Evolutionary conservation across 768 basidiomycete species (phyloP).

Genomic region (Phallus indusiatus): DNA sequence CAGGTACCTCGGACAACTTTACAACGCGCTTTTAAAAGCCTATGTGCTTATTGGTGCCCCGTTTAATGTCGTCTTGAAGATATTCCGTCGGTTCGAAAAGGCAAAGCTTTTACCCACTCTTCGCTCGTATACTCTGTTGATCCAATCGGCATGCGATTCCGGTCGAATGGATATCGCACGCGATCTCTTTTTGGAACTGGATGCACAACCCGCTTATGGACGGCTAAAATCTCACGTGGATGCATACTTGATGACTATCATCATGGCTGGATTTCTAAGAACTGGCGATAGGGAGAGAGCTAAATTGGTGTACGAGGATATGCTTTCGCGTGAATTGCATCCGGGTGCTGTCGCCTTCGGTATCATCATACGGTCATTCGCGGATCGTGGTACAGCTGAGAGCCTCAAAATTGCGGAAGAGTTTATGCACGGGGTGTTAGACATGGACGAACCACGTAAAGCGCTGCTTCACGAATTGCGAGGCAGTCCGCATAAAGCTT

Average conservation of each 20-base stretch:
- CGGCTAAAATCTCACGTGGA: conserved; percentile 30
- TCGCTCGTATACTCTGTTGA: conserved; percentile 61
- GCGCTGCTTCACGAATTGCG: conserved; percentile 31
- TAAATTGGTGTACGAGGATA: conserved; percentile 59
- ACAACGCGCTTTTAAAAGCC: conserved; percentile 76
- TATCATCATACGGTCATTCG: conserved; percentile 56
- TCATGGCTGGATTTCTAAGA: conserved; percentile 67
- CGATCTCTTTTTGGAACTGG: conserved; percentile 63
- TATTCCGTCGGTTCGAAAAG: conserved; percentile 50
- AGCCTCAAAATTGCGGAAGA: conserved; percentile 53
- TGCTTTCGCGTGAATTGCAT: conserved; percentile 52
- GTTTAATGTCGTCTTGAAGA: conserved; percentile 45
- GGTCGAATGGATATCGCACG: conserved; percentile 53
- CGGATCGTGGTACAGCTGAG: conserved; percentile 35
- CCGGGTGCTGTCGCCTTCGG: conserved; percentile 63
- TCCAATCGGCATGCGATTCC: conserved; percentile 75
- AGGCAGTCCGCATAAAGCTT: conserved; percentile 30
- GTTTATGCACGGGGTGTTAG: conserved; percentile 48
- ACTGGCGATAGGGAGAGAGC: conserved; percentile 43
- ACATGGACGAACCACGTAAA: conserved; percentile 22
- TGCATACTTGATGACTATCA: conserved; percentile 56
- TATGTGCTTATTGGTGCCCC: conserved; percentile 77
- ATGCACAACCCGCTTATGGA: conserved; percentile 25
- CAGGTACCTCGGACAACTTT: conserved; percentile 47
- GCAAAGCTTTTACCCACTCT: conserved; percentile 46